Evolutionary conservation across 2,329 filamentous ascomycete species (phyloP), one percentile per base, ranked within the genome.

Genomic region (Cytospora mali): DNA sequence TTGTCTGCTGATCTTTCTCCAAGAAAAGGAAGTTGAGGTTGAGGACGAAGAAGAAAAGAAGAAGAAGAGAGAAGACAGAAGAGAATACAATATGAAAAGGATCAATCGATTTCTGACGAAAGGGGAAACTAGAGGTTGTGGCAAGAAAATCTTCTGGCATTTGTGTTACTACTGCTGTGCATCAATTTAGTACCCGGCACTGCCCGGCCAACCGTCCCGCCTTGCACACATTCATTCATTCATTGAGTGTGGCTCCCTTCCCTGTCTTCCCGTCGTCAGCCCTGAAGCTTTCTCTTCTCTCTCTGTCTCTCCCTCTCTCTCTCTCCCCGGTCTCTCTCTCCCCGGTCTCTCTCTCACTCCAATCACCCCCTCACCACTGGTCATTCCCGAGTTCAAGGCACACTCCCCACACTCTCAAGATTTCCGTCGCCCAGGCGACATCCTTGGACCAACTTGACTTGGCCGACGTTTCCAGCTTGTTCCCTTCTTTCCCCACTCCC

Each of bases 261-360:
- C n/a, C n/a, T n/a, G 42, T 50, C 31, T 50, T 29, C 42, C 56
- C 53, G 52, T 58, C 46, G 50, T 54, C 62, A 64, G 62, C 62
- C 62, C 54, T 57, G 62, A 49, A 21, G 25, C 21, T 18, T n/a
- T 21, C 31, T 48, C 56, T 27, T 31, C n/a, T n/a, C n/a, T n/a
- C n/a, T n/a, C n/a, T n/a, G n/a, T n/a, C n/a, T n/a, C n/a, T n/a
- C n/a, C n/a, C n/a, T 52, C 29, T 16, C 23, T 18, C 21, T 42
- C 57, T 31, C 49, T 52, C 56, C 18, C 25, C 57, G 29, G 21
- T 14, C 46, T 29, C 56, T 21, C 29, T 46, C 28, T 23, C 28
- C n/a, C 29, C 49, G n/a, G n/a, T 52, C 29, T 16, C 23, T 18
- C 21, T 42, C 57, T 31, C 49, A 59, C 56, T 25, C 25, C 57